phyloP scores from a whole-genome alignment of 2,329 filamentous ascomycete species.

The Ceratocystis harringtonii region DNA sequence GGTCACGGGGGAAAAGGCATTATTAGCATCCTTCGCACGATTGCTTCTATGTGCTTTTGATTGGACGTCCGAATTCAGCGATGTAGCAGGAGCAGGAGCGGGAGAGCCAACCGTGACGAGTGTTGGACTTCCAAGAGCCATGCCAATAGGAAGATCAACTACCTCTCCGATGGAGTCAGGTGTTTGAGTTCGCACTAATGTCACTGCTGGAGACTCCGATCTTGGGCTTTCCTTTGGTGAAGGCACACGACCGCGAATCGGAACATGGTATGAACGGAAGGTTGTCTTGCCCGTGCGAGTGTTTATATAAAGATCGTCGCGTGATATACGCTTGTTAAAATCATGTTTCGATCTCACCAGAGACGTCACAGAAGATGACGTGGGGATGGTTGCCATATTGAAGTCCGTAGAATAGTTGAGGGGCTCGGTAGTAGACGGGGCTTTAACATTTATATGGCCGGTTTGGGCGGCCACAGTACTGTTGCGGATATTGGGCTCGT shows the following conservation, averaged over 20 bases:
- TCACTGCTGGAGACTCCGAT: constrained; percentile 23
- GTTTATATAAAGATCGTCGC: constrained; percentile 28
- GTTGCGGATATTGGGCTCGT: not conserved
- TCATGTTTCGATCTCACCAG: constrained; percentile 11
- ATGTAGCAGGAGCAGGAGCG: not conserved
- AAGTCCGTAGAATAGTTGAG: constrained; percentile 6
- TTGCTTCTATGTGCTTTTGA: not conserved
- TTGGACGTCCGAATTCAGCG: not conserved
- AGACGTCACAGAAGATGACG: constrained; percentile 13
- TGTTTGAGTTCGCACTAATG: constrained; percentile 28
- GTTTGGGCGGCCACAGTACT: not conserved
- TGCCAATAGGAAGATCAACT: constrained; percentile 40
- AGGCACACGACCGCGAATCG: constrained; percentile 29
- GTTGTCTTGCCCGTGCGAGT: constrained; percentile 23
- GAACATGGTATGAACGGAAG: constrained; percentile 28
- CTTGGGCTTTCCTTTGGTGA: constrained; percentile 31
- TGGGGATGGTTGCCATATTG: constrained; percentile 10
- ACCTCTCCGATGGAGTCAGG: constrained; percentile 30
- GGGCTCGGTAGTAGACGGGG: not conserved
- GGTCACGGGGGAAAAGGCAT: not conserved
- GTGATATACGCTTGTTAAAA: constrained; percentile 30
- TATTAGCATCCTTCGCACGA: not conserved
- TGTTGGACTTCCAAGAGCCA: constrained; percentile 57
- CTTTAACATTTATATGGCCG: not conserved
- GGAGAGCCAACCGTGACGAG: constrained; percentile 3